These are phyloP conservation scores for Akanthomyces dipterigenus DNA, from an alignment of 2,329 filamentous ascomycete species.

Conservation along the genomic window DNA sequence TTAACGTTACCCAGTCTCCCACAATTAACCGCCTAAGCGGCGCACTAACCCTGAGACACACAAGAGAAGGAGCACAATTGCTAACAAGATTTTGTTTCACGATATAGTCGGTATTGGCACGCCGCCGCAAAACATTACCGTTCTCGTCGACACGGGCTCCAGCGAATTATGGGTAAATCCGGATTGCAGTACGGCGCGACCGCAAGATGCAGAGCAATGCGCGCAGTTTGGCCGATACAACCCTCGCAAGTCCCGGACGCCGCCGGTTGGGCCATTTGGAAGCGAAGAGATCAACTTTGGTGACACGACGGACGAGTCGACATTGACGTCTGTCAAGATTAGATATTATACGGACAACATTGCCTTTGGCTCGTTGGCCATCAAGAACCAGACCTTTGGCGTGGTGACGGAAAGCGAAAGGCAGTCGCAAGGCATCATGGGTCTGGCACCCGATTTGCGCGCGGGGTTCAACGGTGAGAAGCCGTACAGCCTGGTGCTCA, in stretches of 20 bases:
- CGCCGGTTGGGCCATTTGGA: conserved; percentile 30
- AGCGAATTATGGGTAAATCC: conserved; percentile 51
- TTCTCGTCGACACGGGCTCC: conserved; percentile 46
- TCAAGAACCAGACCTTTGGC: conserved; percentile 44
- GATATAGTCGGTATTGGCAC: conserved; percentile 36
- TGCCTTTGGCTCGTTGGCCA: conserved; percentile 36
- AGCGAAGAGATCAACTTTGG: conserved; percentile 33
- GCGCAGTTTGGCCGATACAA: conserved; percentile 37
- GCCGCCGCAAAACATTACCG: conserved; percentile 35
- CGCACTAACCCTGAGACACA: background rate
- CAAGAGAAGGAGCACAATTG: background rate
- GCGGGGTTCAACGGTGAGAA: conserved; percentile 29
- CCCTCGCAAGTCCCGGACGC: conserved; percentile 32
- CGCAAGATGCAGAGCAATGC: conserved; percentile 32
- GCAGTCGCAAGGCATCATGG: conserved; percentile 46
- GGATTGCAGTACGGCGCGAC: conserved; percentile 34
- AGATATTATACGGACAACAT: conserved; percentile 41
- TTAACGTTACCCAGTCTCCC: background rate
- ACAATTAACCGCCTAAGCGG: background rate
- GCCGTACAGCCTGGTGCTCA: conserved; percentile 49
- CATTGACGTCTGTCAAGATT: conserved; percentile 33
- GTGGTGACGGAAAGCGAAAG: conserved; percentile 37
- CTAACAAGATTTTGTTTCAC: background rate
- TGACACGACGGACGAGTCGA: conserved; percentile 29
- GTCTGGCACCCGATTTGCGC: conserved; percentile 37